Percentiles rank a stretch among this genome's conserved stretches.
Evolutionary conservation across 164 flowering plant species (phyloP).

Genomic region (Litsea cubeba): DNA sequence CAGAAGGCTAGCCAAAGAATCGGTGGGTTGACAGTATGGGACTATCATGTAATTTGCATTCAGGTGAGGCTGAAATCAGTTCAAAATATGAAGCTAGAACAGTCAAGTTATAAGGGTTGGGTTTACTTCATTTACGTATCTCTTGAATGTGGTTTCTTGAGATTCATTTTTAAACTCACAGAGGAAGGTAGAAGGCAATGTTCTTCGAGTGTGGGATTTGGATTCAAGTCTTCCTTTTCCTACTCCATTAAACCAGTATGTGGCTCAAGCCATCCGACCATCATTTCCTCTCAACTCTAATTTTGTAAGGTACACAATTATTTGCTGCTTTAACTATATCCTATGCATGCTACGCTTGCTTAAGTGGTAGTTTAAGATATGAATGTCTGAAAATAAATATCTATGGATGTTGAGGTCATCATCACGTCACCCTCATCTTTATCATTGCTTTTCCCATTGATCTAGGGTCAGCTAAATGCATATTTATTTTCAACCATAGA

Average conservation of each 20-base stretch:
- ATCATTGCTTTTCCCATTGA: too few relatives aligned
- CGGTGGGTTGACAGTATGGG: constrained; percentile 83
- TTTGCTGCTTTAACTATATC: not conserved
- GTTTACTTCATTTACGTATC: not conserved
- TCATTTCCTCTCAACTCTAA: constrained; percentile 64
- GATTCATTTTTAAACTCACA: constrained; percentile 21
- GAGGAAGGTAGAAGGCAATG: constrained; percentile 39
- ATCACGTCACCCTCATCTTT: too few relatives aligned
- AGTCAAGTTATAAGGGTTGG: not conserved
- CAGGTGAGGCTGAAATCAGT: constrained; percentile 44
- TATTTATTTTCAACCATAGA: too few relatives aligned
- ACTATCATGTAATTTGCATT: constrained; percentile 89
- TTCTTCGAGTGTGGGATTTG: constrained; percentile 75
- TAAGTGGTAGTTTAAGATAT: not conserved
- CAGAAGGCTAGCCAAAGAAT: constrained; percentile 89
- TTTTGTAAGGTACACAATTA: constrained; percentile 51
- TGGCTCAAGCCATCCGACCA: constrained; percentile 65
- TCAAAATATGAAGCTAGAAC: not conserved
- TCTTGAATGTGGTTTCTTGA: constrained; percentile 3
- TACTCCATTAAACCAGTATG: constrained; percentile 49
- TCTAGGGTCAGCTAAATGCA: too few relatives aligned
- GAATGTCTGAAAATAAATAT: not conserved
- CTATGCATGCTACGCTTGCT: not conserved
- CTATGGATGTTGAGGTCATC: too few relatives aligned
- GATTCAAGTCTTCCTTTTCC: constrained; percentile 87